Evolutionary conservation across 169 alveolate species (phyloP).

Genomic region (Plasmodium malariae): DNA sequence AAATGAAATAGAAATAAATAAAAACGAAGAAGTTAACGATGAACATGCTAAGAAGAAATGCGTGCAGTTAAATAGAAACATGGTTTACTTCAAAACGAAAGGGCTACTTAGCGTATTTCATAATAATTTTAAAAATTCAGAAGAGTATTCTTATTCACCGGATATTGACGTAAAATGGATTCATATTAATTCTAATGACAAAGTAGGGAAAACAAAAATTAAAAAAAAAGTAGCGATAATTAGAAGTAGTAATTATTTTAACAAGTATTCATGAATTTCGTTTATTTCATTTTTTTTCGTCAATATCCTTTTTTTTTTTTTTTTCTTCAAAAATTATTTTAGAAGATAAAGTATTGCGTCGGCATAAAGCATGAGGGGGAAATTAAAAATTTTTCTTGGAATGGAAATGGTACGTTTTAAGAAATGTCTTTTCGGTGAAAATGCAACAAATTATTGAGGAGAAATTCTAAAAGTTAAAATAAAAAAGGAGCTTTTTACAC

Average conservation of each 20-base stretch:
- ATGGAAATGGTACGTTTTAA: constrained; percentile 47
- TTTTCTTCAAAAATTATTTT: neutral
- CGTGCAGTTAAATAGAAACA: constrained; percentile 7
- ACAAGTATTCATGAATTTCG: neutral
- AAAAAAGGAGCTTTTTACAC: neutral
- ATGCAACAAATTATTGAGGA: neutral
- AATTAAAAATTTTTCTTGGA: constrained; percentile 59
- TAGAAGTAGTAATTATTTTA: neutral
- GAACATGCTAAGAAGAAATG: neutral
- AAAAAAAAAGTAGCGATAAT: neutral
- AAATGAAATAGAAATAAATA: constrained; percentile 1
- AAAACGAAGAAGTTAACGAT: neutral
- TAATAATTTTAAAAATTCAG: constrained; percentile 52
- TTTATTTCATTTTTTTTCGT: too few species aligned
- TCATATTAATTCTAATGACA: constrained; percentile 28
- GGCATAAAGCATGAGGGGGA: constrained; percentile 68
- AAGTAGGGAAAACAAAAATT: constrained; percentile 1
- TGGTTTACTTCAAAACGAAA: constrained; percentile 49
- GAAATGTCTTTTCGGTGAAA: neutral
- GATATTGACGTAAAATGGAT: constrained; percentile 62
- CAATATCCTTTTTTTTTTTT: constrained; percentile 15
- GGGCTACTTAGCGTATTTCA: constrained; percentile 42
- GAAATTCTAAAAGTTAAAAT: neutral
- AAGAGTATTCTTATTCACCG: constrained; percentile 36
- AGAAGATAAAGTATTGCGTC: constrained; percentile 67